These are phyloP conservation scores for Urochloa ruziziensis DNA, from an alignment of 176 grass and related monocot genomes.

Conservation along the genomic window DNA sequence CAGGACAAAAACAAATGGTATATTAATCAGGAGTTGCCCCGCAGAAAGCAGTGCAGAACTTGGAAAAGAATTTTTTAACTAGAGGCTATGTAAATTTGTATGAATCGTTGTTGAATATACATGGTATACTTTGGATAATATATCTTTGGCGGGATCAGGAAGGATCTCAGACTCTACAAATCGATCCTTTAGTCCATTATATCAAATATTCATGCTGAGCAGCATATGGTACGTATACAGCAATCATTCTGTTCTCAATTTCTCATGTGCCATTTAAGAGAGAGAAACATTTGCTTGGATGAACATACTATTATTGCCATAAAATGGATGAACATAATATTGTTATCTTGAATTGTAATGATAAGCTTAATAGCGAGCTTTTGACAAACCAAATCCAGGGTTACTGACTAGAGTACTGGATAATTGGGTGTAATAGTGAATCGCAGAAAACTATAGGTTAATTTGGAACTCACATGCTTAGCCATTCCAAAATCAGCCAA, in stretches of 20 bases:
- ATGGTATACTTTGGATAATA: neutral
- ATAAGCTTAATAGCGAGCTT: neutral
- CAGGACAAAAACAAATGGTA: neutral
- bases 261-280: neutral
- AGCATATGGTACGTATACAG: neutral
- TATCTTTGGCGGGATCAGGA: neutral
- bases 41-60: neutral
- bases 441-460: conserved; percentile 10
- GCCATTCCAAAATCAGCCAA: conserved; percentile 99
- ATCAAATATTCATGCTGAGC: conserved; percentile 16
- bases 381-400: conserved; percentile 4
- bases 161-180: neutral
- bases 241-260: neutral
- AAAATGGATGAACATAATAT: conserved; percentile 9
- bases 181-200: neutral
- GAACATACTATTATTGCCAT: neutral
- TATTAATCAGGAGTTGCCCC: neutral
- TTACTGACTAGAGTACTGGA: neutral
- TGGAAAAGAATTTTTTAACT: neutral
- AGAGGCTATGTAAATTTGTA: neutral
- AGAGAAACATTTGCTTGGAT: neutral
- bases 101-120: neutral
- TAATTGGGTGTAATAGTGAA: neutral
- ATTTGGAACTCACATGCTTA: conserved; percentile 78
- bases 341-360: neutral